Base-by-base conservation (phyloP, 192 early-diverging fungal species). In the Rhizophagus clarus region DNA sequence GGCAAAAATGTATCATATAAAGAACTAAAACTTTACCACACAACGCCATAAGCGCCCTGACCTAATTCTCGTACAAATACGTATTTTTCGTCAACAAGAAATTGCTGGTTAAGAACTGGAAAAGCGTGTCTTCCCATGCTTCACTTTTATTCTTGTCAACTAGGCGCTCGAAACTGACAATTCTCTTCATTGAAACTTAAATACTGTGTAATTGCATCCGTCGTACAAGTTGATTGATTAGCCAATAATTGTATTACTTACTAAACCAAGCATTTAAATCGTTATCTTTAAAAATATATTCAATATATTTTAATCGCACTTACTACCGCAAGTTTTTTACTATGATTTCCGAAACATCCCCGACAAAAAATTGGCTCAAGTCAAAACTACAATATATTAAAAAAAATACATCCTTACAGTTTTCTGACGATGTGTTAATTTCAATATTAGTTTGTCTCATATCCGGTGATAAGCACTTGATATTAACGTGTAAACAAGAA, bases 41-140 rank as follows among this genome's bases (percentile, higher is more conserved):
- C 96, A 73, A 96, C 85, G 40, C 96, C 96, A 82, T 97, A 97
- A 56, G 96, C 96, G 32, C 96, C 96, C 78, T 95, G 93, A 29
- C 96, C 96, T 78, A 97, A 88, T 81, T 97, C 95, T 28, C 94
- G 87, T 74, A 92, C 82, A 69, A 96, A 88, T 76, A 88, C 88
- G 86, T 96, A 97, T 51, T 84, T 85, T 70, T 85, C 85, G 79
- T 84, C 84, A 66, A 88, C 87, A 64, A 85, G 74, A 77, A 87
- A 87, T 66, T 85, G 86, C 75, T 87, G 86, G 66, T 84, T 84
- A 61, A 87, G 81, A 67, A 79, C 81, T 37, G 86, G 84, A 76
- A 87, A 87, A 20, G 84, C 74, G 51, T 87, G 82, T 24, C 79
- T 85, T 32, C 83, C 83, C 86, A 87, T 87, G 15, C 17, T 82